phyloP scores from a whole-genome alignment of 768 basidiomycete species.

The Crassisporium funariophilum region DNA sequence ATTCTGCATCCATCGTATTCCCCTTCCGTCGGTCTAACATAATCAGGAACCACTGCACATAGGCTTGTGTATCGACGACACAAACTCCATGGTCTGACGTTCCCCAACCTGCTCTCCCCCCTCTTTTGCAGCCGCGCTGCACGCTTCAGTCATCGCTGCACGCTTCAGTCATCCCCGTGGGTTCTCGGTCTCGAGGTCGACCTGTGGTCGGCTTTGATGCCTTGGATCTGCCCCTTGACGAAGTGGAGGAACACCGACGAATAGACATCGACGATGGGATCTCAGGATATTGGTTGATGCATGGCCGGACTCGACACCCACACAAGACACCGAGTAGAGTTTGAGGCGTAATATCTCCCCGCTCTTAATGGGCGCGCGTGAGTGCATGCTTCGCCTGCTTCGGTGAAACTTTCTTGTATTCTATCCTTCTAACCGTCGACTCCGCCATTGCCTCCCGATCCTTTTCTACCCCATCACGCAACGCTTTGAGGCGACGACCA shows the following conservation, averaged over 20 bases:
- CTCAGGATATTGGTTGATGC: conserved; percentile 52
- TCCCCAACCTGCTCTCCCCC: conserved; percentile 28
- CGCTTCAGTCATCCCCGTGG: conserved; percentile 31
- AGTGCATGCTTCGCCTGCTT: conserved; percentile 57
- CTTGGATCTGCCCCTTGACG: conserved; percentile 14
- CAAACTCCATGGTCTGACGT: conserved; percentile 30
- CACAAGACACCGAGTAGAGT: conserved; percentile 67
- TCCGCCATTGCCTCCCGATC: conserved; percentile 48
- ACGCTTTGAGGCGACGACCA: conserved; percentile 76
- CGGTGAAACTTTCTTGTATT: conserved; percentile 59
- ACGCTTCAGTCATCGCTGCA: conserved; percentile 37
- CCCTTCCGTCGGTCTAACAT: conserved; percentile 18
- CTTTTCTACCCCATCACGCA: conserved; percentile 49
- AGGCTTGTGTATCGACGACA: conserved; percentile 36
- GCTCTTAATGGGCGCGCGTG: conserved; percentile 45
- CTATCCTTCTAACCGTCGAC: conserved; percentile 40
- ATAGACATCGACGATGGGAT: conserved; percentile 53
- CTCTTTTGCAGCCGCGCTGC: conserved; percentile 62
- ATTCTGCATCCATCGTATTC: conserved; percentile 20
- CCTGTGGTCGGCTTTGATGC: conserved; percentile 42
- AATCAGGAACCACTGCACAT: conserved; percentile 30
- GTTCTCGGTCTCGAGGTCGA: conserved; percentile 28
- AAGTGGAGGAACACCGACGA: conserved; percentile 24
- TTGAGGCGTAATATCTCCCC: conserved; percentile 56
- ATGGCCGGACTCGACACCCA: conserved; percentile 57